Evolutionary conservation across 164 flowering plant species (phyloP).

Genomic region (Chimonanthus salicifolius): DNA sequence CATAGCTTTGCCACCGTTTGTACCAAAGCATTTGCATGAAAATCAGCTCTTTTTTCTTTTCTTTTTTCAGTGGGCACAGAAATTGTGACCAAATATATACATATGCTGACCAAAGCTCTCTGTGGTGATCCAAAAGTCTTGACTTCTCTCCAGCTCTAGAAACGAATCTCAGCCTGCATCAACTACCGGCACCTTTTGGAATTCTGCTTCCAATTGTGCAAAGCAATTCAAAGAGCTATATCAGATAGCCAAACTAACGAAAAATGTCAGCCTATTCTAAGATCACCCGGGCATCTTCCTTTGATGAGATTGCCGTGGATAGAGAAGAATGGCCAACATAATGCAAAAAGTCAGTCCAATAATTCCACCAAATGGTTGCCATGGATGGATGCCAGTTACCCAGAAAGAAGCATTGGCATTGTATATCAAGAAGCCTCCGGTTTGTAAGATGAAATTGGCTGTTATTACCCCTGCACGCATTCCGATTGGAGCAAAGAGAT

Average conservation of each 20-base stretch:
- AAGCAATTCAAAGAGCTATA: not conserved
- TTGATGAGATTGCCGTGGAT: slow-evolving; percentile 39
- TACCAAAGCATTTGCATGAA: not conserved
- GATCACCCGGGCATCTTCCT: slow-evolving; percentile 8
- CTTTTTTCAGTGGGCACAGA: no score
- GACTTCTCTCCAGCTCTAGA: not conserved
- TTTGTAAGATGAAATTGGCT: slow-evolving; percentile 49
- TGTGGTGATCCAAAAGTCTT: not conserved
- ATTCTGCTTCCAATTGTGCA: not conserved
- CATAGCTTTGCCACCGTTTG: not conserved
- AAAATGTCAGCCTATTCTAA: not conserved
- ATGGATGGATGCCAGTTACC: slow-evolving; percentile 56
- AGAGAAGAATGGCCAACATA: slow-evolving; percentile 44
- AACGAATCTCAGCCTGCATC: not conserved
- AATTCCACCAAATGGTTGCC: slow-evolving; percentile 75
- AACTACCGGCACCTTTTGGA: not conserved
- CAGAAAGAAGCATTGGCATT: slow-evolving; percentile 41
- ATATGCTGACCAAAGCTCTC: no score
- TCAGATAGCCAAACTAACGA: not conserved
- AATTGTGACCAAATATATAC: no score
- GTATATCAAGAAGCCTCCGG: slow-evolving; percentile 53
- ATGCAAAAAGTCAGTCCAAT: slow-evolving; percentile 57
- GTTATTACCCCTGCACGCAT: slow-evolving; percentile 70
- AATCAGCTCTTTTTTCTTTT: not conserved
- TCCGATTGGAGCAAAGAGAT: slow-evolving; percentile 74